Percentiles rank a stretch among this genome's conserved stretches.
Evolutionary conservation across 345 rosid genomes (phyloP).

Genomic region (Geranium rotundifolium): DNA sequence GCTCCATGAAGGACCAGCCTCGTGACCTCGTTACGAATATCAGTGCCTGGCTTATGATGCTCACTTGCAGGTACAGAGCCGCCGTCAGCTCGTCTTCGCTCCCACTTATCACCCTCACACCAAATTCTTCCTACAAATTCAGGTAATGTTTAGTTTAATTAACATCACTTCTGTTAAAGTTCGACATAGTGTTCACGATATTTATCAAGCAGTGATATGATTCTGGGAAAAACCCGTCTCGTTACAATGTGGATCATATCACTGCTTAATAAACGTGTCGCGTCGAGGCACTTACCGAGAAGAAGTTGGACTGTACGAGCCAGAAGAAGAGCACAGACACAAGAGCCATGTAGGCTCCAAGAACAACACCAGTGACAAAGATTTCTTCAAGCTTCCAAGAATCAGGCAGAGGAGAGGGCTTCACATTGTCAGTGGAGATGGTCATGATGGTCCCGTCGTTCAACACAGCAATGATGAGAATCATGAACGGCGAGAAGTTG

Average conservation of each 20-base stretch:
- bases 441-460: constrained; percentile 89
- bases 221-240: not conserved
- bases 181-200: too few species aligned
- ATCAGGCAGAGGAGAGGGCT: constrained; percentile 73
- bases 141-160: too few species aligned
- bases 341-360: constrained; percentile 65
- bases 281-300: constrained; percentile 40
- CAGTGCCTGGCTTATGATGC: constrained; percentile 81
- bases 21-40: constrained; percentile 78
- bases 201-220: not conserved
- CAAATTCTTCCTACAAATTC: constrained; percentile 34
- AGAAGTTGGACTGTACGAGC: constrained; percentile 46
- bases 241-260: not conserved
- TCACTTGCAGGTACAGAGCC: constrained; percentile 79
- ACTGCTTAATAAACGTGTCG: too few species aligned
- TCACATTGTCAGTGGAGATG: constrained; percentile 67
- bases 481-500: constrained; percentile 81
- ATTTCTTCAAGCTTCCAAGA: constrained; percentile 79
- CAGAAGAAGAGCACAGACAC: constrained; percentile 52
- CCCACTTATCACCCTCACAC: constrained; percentile 30
- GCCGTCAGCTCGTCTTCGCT: constrained; percentile 43
- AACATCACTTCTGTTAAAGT: too few species aligned
- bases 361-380: constrained; percentile 59
- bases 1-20: constrained; percentile 64
- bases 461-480: constrained; percentile 65